Base-by-base conservation (phyloP, 2,329 filamentous ascomycete genomes). In the Talaromyces sp. region DNA sequence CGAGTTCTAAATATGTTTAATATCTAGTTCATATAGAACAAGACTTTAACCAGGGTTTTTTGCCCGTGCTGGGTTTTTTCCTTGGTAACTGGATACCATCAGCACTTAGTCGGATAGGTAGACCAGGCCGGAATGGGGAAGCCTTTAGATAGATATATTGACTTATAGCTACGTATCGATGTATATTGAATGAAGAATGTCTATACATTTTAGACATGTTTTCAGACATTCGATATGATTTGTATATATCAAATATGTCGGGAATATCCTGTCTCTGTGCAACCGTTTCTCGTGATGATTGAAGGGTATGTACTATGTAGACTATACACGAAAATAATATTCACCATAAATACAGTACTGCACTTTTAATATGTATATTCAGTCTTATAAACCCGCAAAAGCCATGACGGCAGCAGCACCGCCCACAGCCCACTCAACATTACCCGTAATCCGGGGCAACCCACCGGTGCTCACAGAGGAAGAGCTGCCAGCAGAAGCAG, bases 331-430 rank as follows among this genome's bases (percentile, higher is more conserved):
- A 27, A 27, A 27, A 27, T 27, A 31, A 31, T 31, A 31, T 31
- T 31, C 29, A 31, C 29, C 3, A 27, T 6, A 3, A 27, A 27
- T 27, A 27, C 26, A 27, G 26, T 27, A 6, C 26, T 27, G 26
- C 26, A 27, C 3, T 27, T 6, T 27, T 27, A 27, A 3, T 3
- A 27, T 3, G 3, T 27, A 31, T 31, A 31, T 31, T 3, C 29
- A 31, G 9, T 38, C 7, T 50, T 56, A 64, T 31, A 62, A 21
- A 31, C 57, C 61, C 24, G 56, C 56, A 49, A 63, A 32, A 13
- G 58, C 63, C 58, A 64, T 26, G 8, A 58, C 63, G 14, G 56
- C 55, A 53, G 58, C 63, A 55, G 49, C 63, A 43, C 61, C 63
- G 7, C 63, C 63, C 27, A 64, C 31, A 49, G 55, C 58, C 58